A percentile compares a stretch with the other conserved stretches of the same genome.
Evolutionary conservation across 306 rosid genomes (phyloP).

Genomic region (Sesbania bispinosa): DNA sequence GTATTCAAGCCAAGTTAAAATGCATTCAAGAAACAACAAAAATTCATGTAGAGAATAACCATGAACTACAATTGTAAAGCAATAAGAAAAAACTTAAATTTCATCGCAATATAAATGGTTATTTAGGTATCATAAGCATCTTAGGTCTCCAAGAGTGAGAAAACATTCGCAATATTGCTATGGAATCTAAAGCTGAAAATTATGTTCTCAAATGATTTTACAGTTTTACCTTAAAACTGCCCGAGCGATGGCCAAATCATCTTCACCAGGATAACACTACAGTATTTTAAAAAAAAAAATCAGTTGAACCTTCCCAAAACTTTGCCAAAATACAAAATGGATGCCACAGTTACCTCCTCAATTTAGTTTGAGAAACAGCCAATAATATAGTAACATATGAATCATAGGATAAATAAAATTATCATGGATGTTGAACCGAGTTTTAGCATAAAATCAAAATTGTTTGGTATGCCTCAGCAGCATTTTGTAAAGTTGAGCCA

Average conservation of each 20-base stretch:
- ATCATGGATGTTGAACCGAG: constrained; percentile 7
- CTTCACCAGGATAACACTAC: constrained; percentile 97
- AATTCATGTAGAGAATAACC: background rate
- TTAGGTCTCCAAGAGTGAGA: background rate
- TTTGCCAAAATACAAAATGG: constrained; percentile 10
- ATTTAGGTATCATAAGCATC: background rate
- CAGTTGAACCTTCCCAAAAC: constrained; percentile 20
- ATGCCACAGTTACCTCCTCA: constrained; percentile 1
- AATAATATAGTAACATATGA: background rate
- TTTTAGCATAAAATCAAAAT: constrained; percentile 12
- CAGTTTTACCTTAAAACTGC: constrained; percentile 75
- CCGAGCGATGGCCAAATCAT: constrained; percentile 85
- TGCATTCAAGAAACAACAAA: background rate
- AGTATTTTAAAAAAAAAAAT: constrained; percentile 42
- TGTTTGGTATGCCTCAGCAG: constrained; percentile 4
- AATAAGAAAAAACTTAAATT: background rate
- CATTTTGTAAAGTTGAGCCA: constrained; percentile 17
- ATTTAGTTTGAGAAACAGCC: constrained; percentile 9
- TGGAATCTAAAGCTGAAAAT: background rate
- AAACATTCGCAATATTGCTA: background rate
- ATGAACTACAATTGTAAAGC: background rate
- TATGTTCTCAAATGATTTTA: constrained; percentile 24
- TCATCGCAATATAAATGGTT: background rate
- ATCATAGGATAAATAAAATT: constrained; percentile 10
- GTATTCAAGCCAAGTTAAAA: background rate